Conservation (phyloP, 176 grass and related monocot genomes). For the Paspalum vaginatum region DNA sequence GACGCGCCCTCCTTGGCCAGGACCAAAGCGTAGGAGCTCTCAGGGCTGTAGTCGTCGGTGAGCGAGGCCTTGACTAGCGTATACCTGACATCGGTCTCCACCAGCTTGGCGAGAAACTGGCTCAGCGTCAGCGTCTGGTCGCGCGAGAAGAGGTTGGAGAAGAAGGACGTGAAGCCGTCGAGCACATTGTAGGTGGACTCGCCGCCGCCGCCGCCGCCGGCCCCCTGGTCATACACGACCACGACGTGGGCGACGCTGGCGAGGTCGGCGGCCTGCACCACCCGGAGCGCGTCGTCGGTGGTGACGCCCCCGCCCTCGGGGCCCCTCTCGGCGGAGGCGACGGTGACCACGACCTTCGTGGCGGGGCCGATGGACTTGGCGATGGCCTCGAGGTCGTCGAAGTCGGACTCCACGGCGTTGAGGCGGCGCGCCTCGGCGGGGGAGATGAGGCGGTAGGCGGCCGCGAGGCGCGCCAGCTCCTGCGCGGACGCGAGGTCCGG, state of each 20-base stretch:
- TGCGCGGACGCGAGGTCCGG: conserved; percentile 72
- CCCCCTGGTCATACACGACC: conserved; percentile 61
- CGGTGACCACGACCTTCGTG: conserved; percentile 84
- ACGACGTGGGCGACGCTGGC: conserved; percentile 76
- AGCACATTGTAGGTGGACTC: conserved; percentile 80
- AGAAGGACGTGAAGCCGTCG: conserved; percentile 78
- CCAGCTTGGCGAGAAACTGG: conserved; percentile 84
- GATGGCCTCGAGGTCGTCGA: conserved; percentile 67
- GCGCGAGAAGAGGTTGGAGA: conserved; percentile 67
- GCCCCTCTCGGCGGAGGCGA: conserved; percentile 64
- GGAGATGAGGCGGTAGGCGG: conserved; percentile 75
- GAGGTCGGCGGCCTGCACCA: conserved; percentile 84
- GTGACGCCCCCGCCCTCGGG: conserved; percentile 58
- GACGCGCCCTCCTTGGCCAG: conserved; percentile 58
- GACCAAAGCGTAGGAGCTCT: conserved; percentile 70
- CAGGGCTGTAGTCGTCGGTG: conserved; percentile 75
- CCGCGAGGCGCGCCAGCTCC: conserved; percentile 72
- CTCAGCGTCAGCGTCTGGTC: conserved; percentile 59
- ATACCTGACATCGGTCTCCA: conserved; percentile 78
- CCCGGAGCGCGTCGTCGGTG: conserved; percentile 78
- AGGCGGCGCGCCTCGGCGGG: conserved; percentile 65
- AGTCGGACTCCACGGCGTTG: conserved; percentile 74
- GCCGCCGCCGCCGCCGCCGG: conserved; percentile 13
- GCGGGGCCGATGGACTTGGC: conserved; percentile 93
- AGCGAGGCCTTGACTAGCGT: conserved; percentile 75